phyloP scores from a whole-genome alignment of 495 filamentous ascomycete genomes.

The Rostrohypoxylon terebratum region DNA sequence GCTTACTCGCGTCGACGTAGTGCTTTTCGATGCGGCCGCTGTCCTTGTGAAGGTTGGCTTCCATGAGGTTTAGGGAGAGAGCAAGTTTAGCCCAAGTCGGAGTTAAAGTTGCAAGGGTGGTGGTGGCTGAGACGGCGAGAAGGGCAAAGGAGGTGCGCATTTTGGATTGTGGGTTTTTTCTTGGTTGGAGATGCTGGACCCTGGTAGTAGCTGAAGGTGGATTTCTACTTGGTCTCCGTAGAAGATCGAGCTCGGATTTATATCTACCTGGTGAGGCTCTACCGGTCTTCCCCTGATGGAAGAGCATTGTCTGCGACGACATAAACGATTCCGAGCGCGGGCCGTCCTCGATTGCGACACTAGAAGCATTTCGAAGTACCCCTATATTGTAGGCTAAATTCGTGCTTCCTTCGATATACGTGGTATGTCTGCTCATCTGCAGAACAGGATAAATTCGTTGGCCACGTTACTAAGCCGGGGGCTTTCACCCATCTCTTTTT shows the following conservation, averaged over 20 bases:
- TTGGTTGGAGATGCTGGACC: not conserved
- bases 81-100: conserved; percentile 13
- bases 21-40: conserved; percentile 10
- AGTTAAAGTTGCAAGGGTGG: not conserved
- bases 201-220: not conserved
- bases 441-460: conserved; percentile 9
- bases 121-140: conserved; percentile 8
- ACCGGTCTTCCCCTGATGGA: not conserved
- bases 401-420: not conserved
- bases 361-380: not conserved
- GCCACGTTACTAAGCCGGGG: conserved; percentile 11
- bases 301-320: not conserved
- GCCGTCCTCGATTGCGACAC: not conserved
- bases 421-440: not conserved
- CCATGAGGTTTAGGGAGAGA: conserved; percentile 6
- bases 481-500: not conserved
- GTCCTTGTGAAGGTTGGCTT: conserved; percentile 18
- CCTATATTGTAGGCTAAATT: conserved; percentile 21
- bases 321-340: not conserved
- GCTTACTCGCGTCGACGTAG: not conserved
- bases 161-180: not conserved
- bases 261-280: conserved; percentile 6
- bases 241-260: conserved; percentile 1
- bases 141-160: conserved; percentile 14
- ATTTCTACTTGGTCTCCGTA: not conserved